A percentile compares a stretch with the other conserved stretches of the same genome.
Conservation (phyloP, 768 basidiomycete species). For the Boletus eberwhitei region DNA sequence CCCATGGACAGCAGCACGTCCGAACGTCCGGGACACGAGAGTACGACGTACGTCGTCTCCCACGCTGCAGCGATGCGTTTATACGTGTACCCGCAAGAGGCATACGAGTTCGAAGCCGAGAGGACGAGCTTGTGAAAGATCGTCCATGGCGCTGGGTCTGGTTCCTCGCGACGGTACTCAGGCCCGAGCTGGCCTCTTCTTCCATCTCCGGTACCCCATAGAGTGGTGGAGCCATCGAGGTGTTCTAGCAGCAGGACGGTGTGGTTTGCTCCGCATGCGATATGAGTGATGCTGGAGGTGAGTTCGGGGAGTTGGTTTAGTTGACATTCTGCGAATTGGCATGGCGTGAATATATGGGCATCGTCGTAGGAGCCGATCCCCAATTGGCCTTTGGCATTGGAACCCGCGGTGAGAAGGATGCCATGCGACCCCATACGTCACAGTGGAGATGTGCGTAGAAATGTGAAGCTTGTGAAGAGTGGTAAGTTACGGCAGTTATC, state of each 20-base stretch:
- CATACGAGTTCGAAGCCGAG: conserved; percentile 20
- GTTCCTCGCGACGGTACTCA: conserved; percentile 16
- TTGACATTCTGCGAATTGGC: conserved; percentile 29
- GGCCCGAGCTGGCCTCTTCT: conserved; percentile 69
- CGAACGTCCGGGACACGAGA: conserved; percentile 39
- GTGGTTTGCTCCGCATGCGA: conserved; percentile 79
- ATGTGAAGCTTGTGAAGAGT: too few species aligned
- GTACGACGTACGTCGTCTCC: conserved; percentile 79
- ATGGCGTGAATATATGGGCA: conserved; percentile 37
- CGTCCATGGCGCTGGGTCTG: conserved; percentile 11
- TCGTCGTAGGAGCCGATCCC: conserved; percentile 39
- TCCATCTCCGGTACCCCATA: conserved; percentile 80
- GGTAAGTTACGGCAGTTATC: too few species aligned
- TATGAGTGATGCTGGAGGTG: conserved; percentile 38
- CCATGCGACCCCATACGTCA: not conserved
- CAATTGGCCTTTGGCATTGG: conserved; percentile 49
- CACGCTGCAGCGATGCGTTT: conserved; percentile 64
- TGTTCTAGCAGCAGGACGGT: conserved; percentile 62
- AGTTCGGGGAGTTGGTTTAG: conserved; percentile 24
- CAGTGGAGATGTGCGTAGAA: too few species aligned
- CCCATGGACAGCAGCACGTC: conserved; percentile 78
- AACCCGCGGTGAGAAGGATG: conserved; percentile 41
- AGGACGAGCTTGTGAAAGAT: conserved; percentile 51
- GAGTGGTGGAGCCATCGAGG: conserved; percentile 30
- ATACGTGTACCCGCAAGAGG: conserved; percentile 39